phyloP scores from a whole-genome alignment of 2,329 filamentous ascomycete genomes.

The Sarocladium brachiariae region DNA sequence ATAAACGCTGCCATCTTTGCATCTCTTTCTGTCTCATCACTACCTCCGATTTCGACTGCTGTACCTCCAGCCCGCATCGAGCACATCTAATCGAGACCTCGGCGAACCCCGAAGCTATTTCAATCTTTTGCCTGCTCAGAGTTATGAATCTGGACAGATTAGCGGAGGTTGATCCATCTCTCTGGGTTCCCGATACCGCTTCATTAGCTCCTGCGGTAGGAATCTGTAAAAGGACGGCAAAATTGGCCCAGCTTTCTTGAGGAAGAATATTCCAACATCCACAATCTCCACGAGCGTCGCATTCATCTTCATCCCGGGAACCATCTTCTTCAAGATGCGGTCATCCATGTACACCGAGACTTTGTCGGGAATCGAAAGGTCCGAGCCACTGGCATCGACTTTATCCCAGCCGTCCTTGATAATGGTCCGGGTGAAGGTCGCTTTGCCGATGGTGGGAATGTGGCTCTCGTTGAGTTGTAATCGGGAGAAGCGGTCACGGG shows the following conservation, averaged over 20 bases:
- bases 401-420: slow-evolving; percentile 44
- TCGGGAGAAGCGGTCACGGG: slow-evolving; percentile 38
- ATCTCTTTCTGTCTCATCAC: too few relatives aligned
- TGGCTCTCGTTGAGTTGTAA: slow-evolving; percentile 23
- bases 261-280: slow-evolving; percentile 57
- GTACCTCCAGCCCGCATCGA: too few relatives aligned
- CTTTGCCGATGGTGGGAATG: slow-evolving; percentile 35
- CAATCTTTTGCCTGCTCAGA: not conserved
- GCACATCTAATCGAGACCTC: too few relatives aligned
- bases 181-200: slow-evolving; percentile 53
- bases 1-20: not conserved
- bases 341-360: slow-evolving; percentile 4
- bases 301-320: slow-evolving; percentile 58
- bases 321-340: slow-evolving; percentile 39
- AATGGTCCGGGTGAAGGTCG: slow-evolving; percentile 35
- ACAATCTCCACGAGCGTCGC: slow-evolving; percentile 45
- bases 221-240: slow-evolving; percentile 58
- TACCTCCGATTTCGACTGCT: too few relatives aligned
- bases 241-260: slow-evolving; percentile 50
- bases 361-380: not conserved
- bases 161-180: slow-evolving; percentile 34
- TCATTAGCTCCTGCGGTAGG: slow-evolving; percentile 64
- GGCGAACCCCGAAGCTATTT: too few relatives aligned
- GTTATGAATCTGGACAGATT: slow-evolving; percentile 16
- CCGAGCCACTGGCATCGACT: slow-evolving; percentile 9